Percentiles rank a stretch among this genome's conserved stretches.
phyloP scores from a whole-genome alignment of 306 rosid species.

The Comarum palustre region DNA sequence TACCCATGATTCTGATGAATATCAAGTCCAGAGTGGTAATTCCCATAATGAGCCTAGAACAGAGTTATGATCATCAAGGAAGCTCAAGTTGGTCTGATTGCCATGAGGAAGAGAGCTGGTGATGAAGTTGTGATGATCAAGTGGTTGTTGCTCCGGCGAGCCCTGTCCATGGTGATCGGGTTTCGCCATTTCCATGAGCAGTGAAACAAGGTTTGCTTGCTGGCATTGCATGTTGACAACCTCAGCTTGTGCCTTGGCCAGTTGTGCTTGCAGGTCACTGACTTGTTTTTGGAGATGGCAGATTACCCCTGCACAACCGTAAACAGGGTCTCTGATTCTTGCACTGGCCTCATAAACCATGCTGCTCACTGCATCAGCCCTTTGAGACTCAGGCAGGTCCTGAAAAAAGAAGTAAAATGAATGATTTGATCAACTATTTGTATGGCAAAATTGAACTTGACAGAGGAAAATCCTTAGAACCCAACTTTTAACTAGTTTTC shows the following conservation, averaged over 20 bases:
- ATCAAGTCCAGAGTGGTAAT: conserved; percentile 65
- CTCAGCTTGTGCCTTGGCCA: conserved; percentile 89
- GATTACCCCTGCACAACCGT: conserved; percentile 84
- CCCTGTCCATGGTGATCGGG: conserved; percentile 40
- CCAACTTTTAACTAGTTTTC: neutral
- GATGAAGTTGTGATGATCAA: conserved; percentile 35
- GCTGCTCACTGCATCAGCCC: conserved; percentile 93
- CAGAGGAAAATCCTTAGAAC: neutral
- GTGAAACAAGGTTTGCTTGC: conserved; percentile 72
- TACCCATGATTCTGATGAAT: conserved; percentile 12
- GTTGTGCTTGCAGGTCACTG: conserved; percentile 78
- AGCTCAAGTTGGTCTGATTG: conserved; percentile 39
- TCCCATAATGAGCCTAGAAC: conserved; percentile 54
- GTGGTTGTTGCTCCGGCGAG: conserved; percentile 45
- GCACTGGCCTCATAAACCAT: conserved; percentile 95
- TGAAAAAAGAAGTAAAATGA: conserved; percentile 28
- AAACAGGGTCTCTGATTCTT: conserved; percentile 83
- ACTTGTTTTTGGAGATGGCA: conserved; percentile 84
- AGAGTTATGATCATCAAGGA: conserved; percentile 49
- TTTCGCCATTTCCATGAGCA: conserved; percentile 69
- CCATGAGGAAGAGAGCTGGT: conserved; percentile 25
- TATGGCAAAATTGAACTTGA: neutral
- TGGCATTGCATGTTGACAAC: conserved; percentile 69
- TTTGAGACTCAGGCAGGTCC: conserved; percentile 88
- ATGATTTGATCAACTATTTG: no score